Evolutionary conservation across 495 filamentous ascomycete genomes (phyloP), one percentile per base, ranked within the genome.

Genomic region (Talaromyces ruber): DNA sequence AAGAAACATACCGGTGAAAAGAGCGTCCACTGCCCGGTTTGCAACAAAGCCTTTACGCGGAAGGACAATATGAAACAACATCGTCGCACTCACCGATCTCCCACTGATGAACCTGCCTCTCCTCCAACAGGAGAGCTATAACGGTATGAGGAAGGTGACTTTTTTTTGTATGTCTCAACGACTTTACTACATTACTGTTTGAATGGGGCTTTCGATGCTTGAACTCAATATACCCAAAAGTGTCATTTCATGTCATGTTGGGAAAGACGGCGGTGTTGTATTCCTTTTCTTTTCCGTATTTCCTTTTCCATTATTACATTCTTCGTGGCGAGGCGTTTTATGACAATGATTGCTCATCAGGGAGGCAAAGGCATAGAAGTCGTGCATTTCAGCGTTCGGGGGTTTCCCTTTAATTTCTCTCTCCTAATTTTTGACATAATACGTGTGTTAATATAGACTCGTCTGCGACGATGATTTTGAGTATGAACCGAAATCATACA

Each of bases 31-130:
- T 98, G 93, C 75, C 87, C 90, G 0, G 91, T 88, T 62, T 98
- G 93, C 78, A 83, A 87, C 72, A 97, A 97, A 75, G 91, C 91
- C 54, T 98, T 98, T 69, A 97, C 94, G 5, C 86, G 93, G 51
- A 92, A 94, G 68, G 93, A 98, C 76, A 98, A 98, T 75, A 97
- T 97, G 90, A 97, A 97, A 79, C 93, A 98, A 67, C 93, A 98
- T 68, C 87, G 91, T 58, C 85, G 93, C 55, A 98, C 94, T 1
- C 93, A 98, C 72, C 73, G 74, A 34, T 74, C 71, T 0, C 72
- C 74, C 55, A 74, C 73, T 0, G 71, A 78, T 11, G 76, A 77
- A 29, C 43, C 37, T 14, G n/a, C 43, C 24, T 60, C 59, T 29
- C 59, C 59, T 18, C 8, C 21, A 22, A 29, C 59, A 18, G n/a